A percentile compares a stretch with the other conserved stretches of the same genome.
Evolutionary conservation across 2,329 filamentous ascomycete genomes (phyloP).

Genomic region (Cladophialophora psammophila): DNA sequence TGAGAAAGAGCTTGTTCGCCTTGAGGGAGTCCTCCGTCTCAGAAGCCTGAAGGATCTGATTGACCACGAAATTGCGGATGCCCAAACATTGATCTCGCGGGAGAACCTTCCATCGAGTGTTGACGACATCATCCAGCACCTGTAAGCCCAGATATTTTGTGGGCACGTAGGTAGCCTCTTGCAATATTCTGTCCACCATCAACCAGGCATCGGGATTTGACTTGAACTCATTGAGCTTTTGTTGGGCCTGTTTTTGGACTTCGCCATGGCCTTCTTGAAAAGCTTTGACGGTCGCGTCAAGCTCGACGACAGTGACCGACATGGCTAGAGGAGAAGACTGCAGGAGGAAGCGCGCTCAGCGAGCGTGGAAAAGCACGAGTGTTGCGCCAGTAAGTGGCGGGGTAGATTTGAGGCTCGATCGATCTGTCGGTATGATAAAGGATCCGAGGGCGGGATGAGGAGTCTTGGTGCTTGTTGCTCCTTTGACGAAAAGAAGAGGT

Average conservation of each 20-base stretch:
- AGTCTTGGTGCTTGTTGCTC: constrained; percentile 6
- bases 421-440: constrained; percentile 28
- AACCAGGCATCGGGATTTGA: constrained; percentile 98
- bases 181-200: constrained; percentile 94
- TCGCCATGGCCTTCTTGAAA: constrained; percentile 98
- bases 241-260: constrained; percentile 54
- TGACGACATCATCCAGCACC: constrained; percentile 96
- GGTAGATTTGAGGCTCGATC: constrained; percentile 26
- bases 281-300: constrained; percentile 93
- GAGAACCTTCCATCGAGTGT: constrained; percentile 98
- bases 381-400: constrained; percentile 35
- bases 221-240: constrained; percentile 75
- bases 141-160: constrained; percentile 98
- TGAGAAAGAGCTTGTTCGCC: constrained; percentile 85
- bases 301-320: constrained; percentile 83
- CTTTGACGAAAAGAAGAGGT: background rate
- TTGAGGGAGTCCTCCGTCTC: constrained; percentile 86
- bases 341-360: constrained; percentile 30
- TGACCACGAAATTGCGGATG: constrained; percentile 98
- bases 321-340: constrained; percentile 49
- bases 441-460: constrained; percentile 15
- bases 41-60: constrained; percentile 96
- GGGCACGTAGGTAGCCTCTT: constrained; percentile 89
- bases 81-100: constrained; percentile 96
- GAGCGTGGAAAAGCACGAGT: constrained; percentile 33